Percentiles rank a stretch among this genome's conserved stretches.
phyloP scores from a whole-genome alignment of 2,329 filamentous ascomycete genomes.

The Ophiostoma angusticollis region DNA sequence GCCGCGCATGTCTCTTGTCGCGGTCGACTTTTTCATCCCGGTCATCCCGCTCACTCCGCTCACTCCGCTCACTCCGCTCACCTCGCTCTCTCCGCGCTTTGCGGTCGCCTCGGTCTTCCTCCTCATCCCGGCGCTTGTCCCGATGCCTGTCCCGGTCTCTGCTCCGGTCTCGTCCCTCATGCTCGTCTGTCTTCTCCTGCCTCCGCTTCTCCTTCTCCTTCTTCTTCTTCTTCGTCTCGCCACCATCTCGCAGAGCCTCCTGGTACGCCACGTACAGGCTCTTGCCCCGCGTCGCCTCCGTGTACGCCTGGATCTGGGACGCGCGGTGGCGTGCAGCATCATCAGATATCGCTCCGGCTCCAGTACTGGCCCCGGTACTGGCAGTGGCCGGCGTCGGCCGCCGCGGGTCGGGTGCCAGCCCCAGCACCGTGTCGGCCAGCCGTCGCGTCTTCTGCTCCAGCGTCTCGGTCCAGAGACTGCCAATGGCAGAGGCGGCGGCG shows the following conservation, averaged over 20 bases:
- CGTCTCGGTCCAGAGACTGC: conserved; percentile 80
- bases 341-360: conserved; percentile 38
- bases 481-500: conserved; percentile 29
- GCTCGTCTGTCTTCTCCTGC: conserved; percentile 6
- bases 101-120: neutral
- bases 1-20: neutral
- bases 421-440: conserved; percentile 70
- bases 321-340: conserved; percentile 43
- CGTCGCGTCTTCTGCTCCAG: conserved; percentile 75
- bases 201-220: neutral
- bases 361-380: conserved; percentile 5
- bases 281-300: conserved; percentile 41
- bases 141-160: neutral
- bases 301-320: conserved; percentile 32
- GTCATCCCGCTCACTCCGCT: neutral
- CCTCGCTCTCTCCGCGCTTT: neutral
- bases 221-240: conserved; percentile 7
- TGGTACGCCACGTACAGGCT: conserved; percentile 49
- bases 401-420: conserved; percentile 41
- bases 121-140: neutral
- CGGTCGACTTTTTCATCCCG: no score
- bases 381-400: conserved; percentile 32
- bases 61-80: neutral
- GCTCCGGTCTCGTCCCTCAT: neutral
- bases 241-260: conserved; percentile 22